Evolutionary conservation across 108 stramenopile species (phyloP), one percentile per base, ranked within the genome.

Genomic region (Cylindrotheca fusiformis): DNA sequence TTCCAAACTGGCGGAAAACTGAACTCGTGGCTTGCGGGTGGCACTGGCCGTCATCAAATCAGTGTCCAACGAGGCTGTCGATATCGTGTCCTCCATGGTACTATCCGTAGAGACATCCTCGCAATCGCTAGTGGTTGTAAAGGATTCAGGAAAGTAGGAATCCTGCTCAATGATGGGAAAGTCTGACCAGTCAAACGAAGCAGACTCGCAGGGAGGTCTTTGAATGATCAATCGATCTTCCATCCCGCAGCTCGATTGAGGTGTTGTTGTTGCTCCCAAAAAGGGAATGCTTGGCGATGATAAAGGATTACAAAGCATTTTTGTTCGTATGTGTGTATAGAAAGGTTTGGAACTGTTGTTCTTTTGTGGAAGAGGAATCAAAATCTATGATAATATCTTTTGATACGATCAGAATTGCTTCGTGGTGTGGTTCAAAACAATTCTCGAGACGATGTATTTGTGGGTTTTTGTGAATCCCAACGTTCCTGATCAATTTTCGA

Each of bases 121-220:
- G 10, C 19, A 44, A 20, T 59, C 31, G 12, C 23, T 59, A 17
- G 19, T 4, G 6, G 6, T 53, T 25, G 21, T 36, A 64, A n/a
- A n/a, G 32, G 3, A 20, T 47, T 18, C 17, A 17, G 63, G 32
- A 33, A 44, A 64, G 21, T 6, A 53, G 52, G 12, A 14, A 32
- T 66, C 44, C 14, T 32, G 24, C 48, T 66, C 24, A 8, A 66
- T 55, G 27, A 66, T n/a, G 45, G 65, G 54, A 56, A 66, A 66
- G 55, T 66, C 55, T 5, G 65, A 66, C 65, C 65, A 66, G 41
- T 46, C 55, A 50, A 56, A 55, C 25, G 65, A 54, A 19, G 49
- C 21, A 22, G 17, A 17, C 12, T 31, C 52, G 3, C 14, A 19
- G 1, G 47, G 28, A 18, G 60, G 55, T 18, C 22, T 26, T 18